Percentiles rank a stretch among this genome's conserved stretches.
Evolutionary conservation across 768 basidiomycete genomes (phyloP).

Genomic region (Steccherinum ochraceum): DNA sequence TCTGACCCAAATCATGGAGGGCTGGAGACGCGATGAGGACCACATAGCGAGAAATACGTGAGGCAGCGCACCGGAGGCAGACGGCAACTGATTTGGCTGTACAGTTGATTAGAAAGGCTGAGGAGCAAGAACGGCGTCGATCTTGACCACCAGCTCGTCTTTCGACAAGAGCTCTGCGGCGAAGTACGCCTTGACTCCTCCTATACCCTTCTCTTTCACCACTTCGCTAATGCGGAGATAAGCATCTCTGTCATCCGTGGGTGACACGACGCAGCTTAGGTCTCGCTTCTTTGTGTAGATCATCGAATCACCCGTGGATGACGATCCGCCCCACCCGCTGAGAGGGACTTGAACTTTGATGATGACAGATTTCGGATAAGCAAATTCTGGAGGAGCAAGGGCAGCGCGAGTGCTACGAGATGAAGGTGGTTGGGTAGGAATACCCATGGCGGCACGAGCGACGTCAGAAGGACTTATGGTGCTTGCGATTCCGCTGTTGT

Average conservation of each 20-base stretch:
- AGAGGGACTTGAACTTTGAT: conserved; percentile 51
- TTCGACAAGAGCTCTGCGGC: conserved; percentile 41
- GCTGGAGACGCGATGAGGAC: no score
- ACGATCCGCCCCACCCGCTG: background rate
- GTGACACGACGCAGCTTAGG: conserved; percentile 38
- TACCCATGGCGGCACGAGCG: conserved; percentile 23
- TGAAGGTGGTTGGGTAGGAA: conserved; percentile 17
- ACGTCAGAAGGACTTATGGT: conserved; percentile 24
- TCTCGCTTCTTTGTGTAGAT: conserved; percentile 51
- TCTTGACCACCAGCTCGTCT: conserved; percentile 44
- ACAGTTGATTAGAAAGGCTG: conserved; percentile 53
- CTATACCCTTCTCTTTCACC: conserved; percentile 35
- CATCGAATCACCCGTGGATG: conserved; percentile 24
- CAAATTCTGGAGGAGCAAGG: conserved; percentile 15
- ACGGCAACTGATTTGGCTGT: no score
- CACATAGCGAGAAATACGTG: no score
- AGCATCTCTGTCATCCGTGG: conserved; percentile 23
- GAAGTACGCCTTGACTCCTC: conserved; percentile 47
- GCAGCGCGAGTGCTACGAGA: conserved; percentile 14
- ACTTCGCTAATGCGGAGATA: conserved; percentile 37
- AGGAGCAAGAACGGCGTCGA: conserved; percentile 46
- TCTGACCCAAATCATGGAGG: no score
- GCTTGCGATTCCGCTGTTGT: conserved; percentile 17
- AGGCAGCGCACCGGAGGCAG: no score
- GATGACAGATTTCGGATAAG: conserved; percentile 33